Evolutionary conservation across 768 basidiomycete genomes (phyloP).

Genomic region (Hygrocybe coccinea): DNA sequence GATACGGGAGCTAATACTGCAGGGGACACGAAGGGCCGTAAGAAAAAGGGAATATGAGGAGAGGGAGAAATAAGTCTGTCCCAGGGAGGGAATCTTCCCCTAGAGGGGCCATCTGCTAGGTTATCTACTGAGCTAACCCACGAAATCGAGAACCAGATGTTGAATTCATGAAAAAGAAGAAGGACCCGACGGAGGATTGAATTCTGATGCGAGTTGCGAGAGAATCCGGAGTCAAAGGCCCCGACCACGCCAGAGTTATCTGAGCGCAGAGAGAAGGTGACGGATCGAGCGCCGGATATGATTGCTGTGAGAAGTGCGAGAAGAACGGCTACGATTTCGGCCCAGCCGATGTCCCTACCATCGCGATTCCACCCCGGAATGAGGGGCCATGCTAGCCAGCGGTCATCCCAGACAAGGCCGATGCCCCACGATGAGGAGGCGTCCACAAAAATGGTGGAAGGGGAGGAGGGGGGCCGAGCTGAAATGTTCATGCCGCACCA

Average conservation of each 20-base stretch:
- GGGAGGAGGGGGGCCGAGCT: neutral
- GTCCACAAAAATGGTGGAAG: constrained; percentile 19
- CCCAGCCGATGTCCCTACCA: constrained; percentile 29
- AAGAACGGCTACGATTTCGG: constrained; percentile 26
- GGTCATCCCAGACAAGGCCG: constrained; percentile 16
- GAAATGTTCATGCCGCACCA: neutral
- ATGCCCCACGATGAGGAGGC: constrained; percentile 25
- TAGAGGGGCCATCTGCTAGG: constrained; percentile 19
- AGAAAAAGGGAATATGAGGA: neutral
- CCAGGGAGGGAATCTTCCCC: neutral
- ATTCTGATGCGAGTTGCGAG: constrained; percentile 28
- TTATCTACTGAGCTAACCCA: constrained; percentile 25
- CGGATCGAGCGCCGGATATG: constrained; percentile 5
- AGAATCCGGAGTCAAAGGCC: constrained; percentile 22
- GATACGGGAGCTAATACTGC: neutral
- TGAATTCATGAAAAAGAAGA: constrained; percentile 13
- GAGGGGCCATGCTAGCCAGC: constrained; percentile 24
- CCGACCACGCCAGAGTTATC: constrained; percentile 32
- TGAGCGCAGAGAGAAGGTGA: constrained; percentile 22
- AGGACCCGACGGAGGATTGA: constrained; percentile 23
- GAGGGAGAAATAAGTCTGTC: neutral
- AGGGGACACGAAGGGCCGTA: neutral
- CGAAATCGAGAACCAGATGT: constrained; percentile 24
- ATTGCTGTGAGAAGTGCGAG: constrained; percentile 15
- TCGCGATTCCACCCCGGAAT: constrained; percentile 16